phyloP scores from a whole-genome alignment of 495 filamentous ascomycete species.

The Terfezia boudieri region DNA sequence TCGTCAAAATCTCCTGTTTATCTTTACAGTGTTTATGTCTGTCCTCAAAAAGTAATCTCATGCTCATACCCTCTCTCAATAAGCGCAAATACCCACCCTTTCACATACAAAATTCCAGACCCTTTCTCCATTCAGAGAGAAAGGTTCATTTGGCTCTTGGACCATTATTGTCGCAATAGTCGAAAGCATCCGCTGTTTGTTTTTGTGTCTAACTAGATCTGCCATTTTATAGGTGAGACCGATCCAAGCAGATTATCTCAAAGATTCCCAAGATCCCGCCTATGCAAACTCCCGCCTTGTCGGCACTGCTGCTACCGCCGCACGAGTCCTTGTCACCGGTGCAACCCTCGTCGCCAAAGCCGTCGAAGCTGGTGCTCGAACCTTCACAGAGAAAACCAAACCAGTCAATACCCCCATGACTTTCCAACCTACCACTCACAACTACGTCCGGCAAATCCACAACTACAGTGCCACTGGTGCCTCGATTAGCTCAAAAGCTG shows the following conservation, averaged over 20 bases:
- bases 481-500: conserved; percentile 58
- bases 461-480: conserved; percentile 56
- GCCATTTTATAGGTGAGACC: conserved; percentile 46
- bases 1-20: too few species aligned
- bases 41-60: too few species aligned
- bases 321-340: conserved; percentile 75
- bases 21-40: too few species aligned
- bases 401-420: conserved; percentile 57
- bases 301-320: conserved; percentile 71
- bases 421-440: conserved; percentile 69
- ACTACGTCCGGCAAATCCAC: conserved; percentile 65
- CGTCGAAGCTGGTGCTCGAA: conserved; percentile 55
- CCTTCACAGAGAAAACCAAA: conserved; percentile 55
- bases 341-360: conserved; percentile 56
- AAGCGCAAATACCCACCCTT: too few species aligned
- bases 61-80: too few species aligned
- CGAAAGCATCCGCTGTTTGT: too few species aligned
- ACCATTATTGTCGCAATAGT: too few species aligned
- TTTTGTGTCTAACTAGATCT: too few species aligned
- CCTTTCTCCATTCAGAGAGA: too few species aligned
- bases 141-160: too few species aligned
- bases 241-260: conserved; percentile 55
- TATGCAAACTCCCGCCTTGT: conserved; percentile 75
- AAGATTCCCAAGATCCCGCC: conserved; percentile 62
- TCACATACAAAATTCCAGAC: too few species aligned